These are phyloP conservation scores for Didymellaceae sp. DNA, from an alignment of 2,329 filamentous ascomycete genomes.

Conservation along the genomic window DNA sequence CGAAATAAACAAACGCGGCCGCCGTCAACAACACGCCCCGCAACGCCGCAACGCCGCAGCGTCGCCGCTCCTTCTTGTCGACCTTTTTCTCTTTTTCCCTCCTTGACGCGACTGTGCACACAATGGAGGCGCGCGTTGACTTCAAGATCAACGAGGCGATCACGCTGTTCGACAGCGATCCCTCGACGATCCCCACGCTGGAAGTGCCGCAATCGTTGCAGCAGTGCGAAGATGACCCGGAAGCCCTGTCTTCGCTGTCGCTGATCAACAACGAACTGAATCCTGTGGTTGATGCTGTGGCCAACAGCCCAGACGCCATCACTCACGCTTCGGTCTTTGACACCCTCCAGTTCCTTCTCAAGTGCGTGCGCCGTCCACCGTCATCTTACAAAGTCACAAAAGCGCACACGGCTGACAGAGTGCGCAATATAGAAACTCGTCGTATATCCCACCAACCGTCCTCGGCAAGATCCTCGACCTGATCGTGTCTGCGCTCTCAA, in stretches of 20 bases:
- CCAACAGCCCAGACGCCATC: slow-evolving; percentile 89
- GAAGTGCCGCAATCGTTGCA: slow-evolving; percentile 84
- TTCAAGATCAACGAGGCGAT: slow-evolving; percentile 98
- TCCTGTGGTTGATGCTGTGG: slow-evolving; percentile 88
- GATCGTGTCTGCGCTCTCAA: slow-evolving; percentile 81
- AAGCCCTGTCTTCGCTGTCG: slow-evolving; percentile 74
- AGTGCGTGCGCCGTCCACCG: slow-evolving; percentile 72
- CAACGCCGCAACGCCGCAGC: slow-evolving; percentile 22
- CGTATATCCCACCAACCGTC: slow-evolving; percentile 77
- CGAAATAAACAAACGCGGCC: slow-evolving; percentile 30
- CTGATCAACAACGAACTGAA: slow-evolving; percentile 87
- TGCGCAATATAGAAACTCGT: slow-evolving; percentile 75
- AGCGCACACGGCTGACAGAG: slow-evolving; percentile 62
- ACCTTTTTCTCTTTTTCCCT: slow-evolving; percentile 16
- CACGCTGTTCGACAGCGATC: slow-evolving; percentile 96
- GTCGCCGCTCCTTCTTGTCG: slow-evolving; percentile 23
- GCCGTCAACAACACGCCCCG: slow-evolving; percentile 19
- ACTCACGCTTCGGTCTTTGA: slow-evolving; percentile 81
- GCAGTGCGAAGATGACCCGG: slow-evolving; percentile 92
- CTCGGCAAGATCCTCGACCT: slow-evolving; percentile 94
- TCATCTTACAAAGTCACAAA: slow-evolving; percentile 30
- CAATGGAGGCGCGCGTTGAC: slow-evolving; percentile 69
- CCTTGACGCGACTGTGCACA: slow-evolving; percentile 50
- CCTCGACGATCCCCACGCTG: slow-evolving; percentile 78
- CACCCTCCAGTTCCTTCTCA: slow-evolving; percentile 92